phyloP scores from a whole-genome alignment of 805 yeast species.

The Ogataea nonfermentans region DNA sequence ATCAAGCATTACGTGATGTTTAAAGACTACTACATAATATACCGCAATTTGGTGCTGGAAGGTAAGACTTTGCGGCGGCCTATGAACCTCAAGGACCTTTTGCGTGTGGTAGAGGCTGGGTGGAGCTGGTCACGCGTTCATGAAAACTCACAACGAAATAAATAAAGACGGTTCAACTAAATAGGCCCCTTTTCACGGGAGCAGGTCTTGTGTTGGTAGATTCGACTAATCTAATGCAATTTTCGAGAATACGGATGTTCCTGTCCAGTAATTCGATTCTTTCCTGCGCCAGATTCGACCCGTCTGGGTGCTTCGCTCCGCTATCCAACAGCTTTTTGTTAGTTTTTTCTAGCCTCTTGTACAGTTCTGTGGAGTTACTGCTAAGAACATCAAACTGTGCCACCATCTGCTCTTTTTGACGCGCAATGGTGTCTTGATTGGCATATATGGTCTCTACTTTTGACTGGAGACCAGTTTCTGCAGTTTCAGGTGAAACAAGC shows the following conservation, averaged over 20 bases:
- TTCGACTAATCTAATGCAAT: constrained; percentile 42
- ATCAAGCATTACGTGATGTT: constrained; percentile 36
- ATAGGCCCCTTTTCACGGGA: constrained; percentile 18
- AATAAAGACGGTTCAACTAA: constrained; percentile 14
- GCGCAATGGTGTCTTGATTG: constrained; percentile 28
- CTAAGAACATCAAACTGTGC: constrained; percentile 14
- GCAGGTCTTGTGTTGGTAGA: constrained; percentile 22
- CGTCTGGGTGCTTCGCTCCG: constrained; percentile 11
- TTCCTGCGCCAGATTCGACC: constrained; percentile 39
- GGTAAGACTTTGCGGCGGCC: constrained; percentile 66
- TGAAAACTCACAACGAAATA: constrained; percentile 13
- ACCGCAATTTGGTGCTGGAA: constrained; percentile 66
- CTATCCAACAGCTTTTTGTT: constrained; percentile 16
- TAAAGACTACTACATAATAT: constrained; percentile 58
- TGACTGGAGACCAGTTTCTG: constrained; percentile 22
- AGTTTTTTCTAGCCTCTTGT: constrained; percentile 16
- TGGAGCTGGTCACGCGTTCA: constrained; percentile 76
- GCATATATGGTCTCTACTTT: constrained; percentile 31
- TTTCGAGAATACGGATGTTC: constrained; percentile 67
- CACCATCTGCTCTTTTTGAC: constrained; percentile 21
- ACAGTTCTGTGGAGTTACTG: constrained; percentile 12
- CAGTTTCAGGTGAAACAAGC: constrained; percentile 13
- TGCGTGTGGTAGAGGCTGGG: constrained; percentile 73
- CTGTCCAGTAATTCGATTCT: constrained; percentile 71
- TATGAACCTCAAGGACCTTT: constrained; percentile 69